Percentiles rank a stretch among this genome's conserved stretches.
These are phyloP conservation scores for Neospermospora avenae DNA, from an alignment of 2,329 filamentous ascomycete species.

Conservation along the genomic window DNA sequence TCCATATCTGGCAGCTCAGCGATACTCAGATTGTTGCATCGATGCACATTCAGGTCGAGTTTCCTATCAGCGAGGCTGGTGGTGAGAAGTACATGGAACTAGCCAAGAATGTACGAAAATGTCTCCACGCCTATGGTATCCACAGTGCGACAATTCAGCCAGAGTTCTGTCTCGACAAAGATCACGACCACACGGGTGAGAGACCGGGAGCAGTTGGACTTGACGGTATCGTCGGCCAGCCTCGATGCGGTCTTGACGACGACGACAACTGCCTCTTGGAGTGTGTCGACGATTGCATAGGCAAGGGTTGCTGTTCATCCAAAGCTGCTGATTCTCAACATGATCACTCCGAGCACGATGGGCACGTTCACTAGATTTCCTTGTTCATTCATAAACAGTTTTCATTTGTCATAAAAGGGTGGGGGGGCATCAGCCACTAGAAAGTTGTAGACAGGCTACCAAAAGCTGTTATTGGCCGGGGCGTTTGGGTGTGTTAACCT, in stretches of 20 bases:
- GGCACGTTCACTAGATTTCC: conserved; percentile 31
- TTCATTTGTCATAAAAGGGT: background rate
- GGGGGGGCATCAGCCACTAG: background rate
- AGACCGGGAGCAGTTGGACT: conserved; percentile 20
- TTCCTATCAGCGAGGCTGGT: conserved; percentile 80
- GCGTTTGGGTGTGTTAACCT: background rate
- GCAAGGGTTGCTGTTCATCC: conserved; percentile 33
- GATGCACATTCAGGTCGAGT: conserved; percentile 88
- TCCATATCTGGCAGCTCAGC: conserved; percentile 96
- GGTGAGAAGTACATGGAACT: conserved; percentile 85
- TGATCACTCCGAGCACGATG: conserved; percentile 31
- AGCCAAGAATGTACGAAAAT: conserved; percentile 76
- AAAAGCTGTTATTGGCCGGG: background rate
- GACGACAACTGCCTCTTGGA: conserved; percentile 34
- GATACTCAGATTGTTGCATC: conserved; percentile 93
- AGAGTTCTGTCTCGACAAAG: conserved; percentile 65
- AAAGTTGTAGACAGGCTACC: background rate
- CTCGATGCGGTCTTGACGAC: conserved; percentile 28
- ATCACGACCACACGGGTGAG: conserved; percentile 29
- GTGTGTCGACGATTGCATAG: conserved; percentile 36
- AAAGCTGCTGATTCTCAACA: conserved; percentile 25
- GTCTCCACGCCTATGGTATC: conserved; percentile 92
- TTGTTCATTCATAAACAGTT: conserved; percentile 20
- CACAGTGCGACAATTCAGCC: conserved; percentile 97
- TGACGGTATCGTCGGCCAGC: conserved; percentile 29